These are phyloP conservation scores for Taiozyma sp. DNA, from an alignment of 1,139 yeast genomes.

Conservation along the genomic window DNA sequence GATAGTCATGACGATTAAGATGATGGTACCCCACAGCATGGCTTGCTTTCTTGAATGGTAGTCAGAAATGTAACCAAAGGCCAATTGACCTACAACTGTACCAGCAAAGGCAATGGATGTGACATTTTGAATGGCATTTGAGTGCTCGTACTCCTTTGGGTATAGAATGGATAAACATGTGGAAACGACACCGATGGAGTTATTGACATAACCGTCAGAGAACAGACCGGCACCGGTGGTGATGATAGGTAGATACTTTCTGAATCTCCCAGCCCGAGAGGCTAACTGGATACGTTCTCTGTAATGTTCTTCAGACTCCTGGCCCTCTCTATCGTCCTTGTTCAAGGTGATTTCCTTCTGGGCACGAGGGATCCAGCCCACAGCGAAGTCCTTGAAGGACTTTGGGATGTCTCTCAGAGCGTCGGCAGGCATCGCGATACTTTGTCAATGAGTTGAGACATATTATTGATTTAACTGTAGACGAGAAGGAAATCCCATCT, in stretches of 20 bases:
- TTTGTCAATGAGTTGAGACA: too few relatives aligned
- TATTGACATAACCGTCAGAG: slow-evolving; percentile 87
- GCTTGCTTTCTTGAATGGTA: slow-evolving; percentile 74
- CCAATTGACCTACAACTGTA: slow-evolving; percentile 81
- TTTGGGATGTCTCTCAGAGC: slow-evolving; percentile 46
- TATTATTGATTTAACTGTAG: background rate
- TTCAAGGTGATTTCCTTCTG: slow-evolving; percentile 37
- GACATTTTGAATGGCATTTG: slow-evolving; percentile 71
- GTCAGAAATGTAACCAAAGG: slow-evolving; percentile 79
- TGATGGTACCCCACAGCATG: slow-evolving; percentile 69
- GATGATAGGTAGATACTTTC: slow-evolving; percentile 65
- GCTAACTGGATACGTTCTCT: slow-evolving; percentile 27
- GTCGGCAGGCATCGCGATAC: background rate
- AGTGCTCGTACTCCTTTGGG: slow-evolving; percentile 54
- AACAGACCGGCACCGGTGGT: slow-evolving; percentile 90
- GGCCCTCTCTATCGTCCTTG: slow-evolving; percentile 20
- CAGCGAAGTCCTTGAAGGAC: slow-evolving; percentile 32
- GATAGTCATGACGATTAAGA: slow-evolving; percentile 71
- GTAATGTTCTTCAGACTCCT: slow-evolving; percentile 25
- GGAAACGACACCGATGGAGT: slow-evolving; percentile 72
- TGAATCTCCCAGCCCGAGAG: slow-evolving; percentile 19
- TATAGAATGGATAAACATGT: slow-evolving; percentile 64
- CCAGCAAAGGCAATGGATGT: slow-evolving; percentile 91
- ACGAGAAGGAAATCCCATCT: background rate
- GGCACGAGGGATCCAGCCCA: slow-evolving; percentile 37